These are phyloP conservation scores for Colletotrichum horii DNA, from an alignment of 2,329 filamentous ascomycete genomes.

Conservation along the genomic window DNA sequence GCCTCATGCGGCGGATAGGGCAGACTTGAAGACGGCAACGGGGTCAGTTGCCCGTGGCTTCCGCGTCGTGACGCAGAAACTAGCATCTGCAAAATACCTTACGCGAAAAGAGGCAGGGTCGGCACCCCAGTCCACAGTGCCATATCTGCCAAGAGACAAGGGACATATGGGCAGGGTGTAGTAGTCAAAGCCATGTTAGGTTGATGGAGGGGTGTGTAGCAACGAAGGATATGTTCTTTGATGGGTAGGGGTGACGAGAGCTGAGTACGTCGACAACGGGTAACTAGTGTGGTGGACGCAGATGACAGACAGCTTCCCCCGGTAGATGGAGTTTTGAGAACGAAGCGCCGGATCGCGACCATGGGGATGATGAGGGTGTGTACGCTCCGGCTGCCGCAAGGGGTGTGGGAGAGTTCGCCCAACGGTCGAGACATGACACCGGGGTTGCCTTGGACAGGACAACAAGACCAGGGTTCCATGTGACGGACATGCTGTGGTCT, in stretches of 20 bases:
- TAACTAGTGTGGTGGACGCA: background rate
- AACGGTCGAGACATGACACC: background rate
- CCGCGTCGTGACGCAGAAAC: slow-evolving; percentile 17
- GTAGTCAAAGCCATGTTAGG: background rate
- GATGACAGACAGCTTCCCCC: background rate
- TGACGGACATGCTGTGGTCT: background rate
- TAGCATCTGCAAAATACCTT: background rate
- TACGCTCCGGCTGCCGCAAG: background rate
- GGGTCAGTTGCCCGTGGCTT: slow-evolving; percentile 6
- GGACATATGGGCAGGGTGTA: background rate
- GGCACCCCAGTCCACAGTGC: background rate
- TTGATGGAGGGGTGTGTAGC: background rate
- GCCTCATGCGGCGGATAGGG: slow-evolving; percentile 15
- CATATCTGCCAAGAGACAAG: background rate
- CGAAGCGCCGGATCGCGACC: background rate
- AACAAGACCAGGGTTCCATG: background rate
- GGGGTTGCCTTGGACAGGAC: background rate
- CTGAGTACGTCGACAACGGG: background rate
- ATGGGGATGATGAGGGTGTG: background rate
- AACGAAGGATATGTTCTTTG: background rate
- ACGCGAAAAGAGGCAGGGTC: background rate
- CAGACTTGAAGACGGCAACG: slow-evolving; percentile 8
- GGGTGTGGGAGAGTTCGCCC: background rate
- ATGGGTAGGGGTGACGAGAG: background rate
- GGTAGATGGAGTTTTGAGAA: background rate